phyloP scores from a whole-genome alignment of 2,329 filamentous ascomycete genomes.

The Fusarium buharicum region DNA sequence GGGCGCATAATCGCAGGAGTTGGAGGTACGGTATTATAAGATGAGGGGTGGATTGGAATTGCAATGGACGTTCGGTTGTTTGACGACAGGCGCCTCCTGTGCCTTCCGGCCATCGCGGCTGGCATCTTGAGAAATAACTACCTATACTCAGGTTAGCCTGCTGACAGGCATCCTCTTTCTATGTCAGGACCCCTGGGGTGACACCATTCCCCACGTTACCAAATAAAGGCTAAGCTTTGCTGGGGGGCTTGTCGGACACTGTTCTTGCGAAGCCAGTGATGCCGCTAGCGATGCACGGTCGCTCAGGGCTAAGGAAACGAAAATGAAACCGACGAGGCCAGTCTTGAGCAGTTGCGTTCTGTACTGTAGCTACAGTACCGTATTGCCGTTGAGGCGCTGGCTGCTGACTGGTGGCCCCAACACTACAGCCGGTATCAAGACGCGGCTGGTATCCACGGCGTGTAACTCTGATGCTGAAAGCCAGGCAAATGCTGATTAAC shows the following conservation, averaged over 20 bases:
- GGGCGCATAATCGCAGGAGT: slow-evolving; percentile 1
- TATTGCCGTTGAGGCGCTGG: slow-evolving; percentile 15
- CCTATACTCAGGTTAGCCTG: slow-evolving; percentile 7
- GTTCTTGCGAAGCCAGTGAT: slow-evolving; percentile 18
- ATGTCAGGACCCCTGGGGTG: slow-evolving; percentile 18
- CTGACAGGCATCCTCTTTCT: slow-evolving; percentile 24
- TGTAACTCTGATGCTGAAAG: not conserved
- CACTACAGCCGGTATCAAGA: slow-evolving; percentile 4
- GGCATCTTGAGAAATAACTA: slow-evolving; percentile 22
- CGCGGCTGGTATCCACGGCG: slow-evolving; percentile 1
- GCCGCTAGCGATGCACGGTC: slow-evolving; percentile 41
- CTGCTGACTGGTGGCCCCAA: slow-evolving; percentile 14
- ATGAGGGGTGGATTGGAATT: slow-evolving; percentile 1
- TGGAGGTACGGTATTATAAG: not conserved
- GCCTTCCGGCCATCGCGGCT: slow-evolving; percentile 17
- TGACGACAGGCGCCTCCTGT: slow-evolving; percentile 22
- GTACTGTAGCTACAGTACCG: too few relatives aligned
- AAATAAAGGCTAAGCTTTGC: slow-evolving; percentile 39
- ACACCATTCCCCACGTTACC: slow-evolving; percentile 39
- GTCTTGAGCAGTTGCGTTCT: not conserved
- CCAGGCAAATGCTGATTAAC: slow-evolving; percentile 13
- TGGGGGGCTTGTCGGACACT: slow-evolving; percentile 33
- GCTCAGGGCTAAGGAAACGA: slow-evolving; percentile 15
- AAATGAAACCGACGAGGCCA: slow-evolving; percentile 15
- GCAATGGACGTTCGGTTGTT: not conserved